Evolutionary conservation across 345 rosid species (phyloP), one percentile per base, ranked within the genome.

Genomic region (Linum lewisii): DNA sequence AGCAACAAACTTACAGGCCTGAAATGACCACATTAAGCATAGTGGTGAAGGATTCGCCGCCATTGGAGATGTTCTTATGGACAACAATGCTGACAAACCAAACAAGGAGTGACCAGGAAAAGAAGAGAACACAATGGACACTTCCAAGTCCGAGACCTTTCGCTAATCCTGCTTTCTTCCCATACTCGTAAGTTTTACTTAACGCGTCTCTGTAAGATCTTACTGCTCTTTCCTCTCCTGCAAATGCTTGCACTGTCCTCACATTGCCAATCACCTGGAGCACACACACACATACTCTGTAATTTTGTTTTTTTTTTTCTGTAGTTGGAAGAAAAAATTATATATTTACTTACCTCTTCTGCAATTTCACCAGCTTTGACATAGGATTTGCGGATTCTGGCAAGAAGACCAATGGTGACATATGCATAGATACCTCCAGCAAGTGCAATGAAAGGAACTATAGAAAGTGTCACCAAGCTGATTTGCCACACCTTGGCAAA

Each of bases 1-100:
- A n/a, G n/a, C n/a, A n/a, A n/a, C n/a, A n/a, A n/a, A 75, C 86
- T 82, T 84, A 88, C 98, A 93, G 70, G 82, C 99, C 97, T 2
- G 97, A 73, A 50, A 89, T 86, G 59, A 89, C 99, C 49, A 89
- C 99, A 63, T 89, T 93, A 62, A 93, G 97, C 99, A 93, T 93
- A 56, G 99, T 93, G 14, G 99, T 93, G 81, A 93, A 93, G 36
- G 99, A 81, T 57, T 85, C 82, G 19, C 94, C 99, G 9, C 97
- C 99, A 66, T 89, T 66, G 21, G 95, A 84, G 11, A 93, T 93
- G 0, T 60, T 21, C 63, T 93, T 89, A 51, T 93, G 99, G 34
- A 93, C 99, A 58, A 89, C 74, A 0, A 86, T 60, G 77, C 99
- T 85, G 24, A 90, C 82, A 73, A 76, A 93, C 99, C 99, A 93